Evolutionary conservation across 139 green algal genomes (phyloP), one percentile per base, ranked within the genome.

Genomic region (Yamagishiella unicocca): DNA sequence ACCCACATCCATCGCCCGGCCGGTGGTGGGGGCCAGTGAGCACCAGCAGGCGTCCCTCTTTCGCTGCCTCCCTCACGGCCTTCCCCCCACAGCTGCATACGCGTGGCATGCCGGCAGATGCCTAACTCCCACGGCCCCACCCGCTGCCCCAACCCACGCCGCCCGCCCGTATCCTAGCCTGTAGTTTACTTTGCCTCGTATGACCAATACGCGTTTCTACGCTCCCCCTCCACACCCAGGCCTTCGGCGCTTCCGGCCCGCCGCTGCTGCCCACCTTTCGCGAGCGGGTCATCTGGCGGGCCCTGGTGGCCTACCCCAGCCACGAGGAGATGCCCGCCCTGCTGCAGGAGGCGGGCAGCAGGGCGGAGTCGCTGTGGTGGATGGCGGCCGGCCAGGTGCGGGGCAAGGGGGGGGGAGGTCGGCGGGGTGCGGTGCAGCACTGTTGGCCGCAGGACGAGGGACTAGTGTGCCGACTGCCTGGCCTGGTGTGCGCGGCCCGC

Each of bases 261-360:
- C 71, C 71, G 38, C 71, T 79, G 71, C 71, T 62, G 42, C 71
- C 71, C 71, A 19, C 46, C 14, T 45, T 17, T n/a, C 73, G 46
- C 27, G 46, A 31, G 31, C 43, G 33, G 74, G 35, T 82, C 31
- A 46, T 82, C 19, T 82, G 74, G 74, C 74, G 74, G 17, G 74
- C 74, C 19, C 74, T 82, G 74, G 74, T 82, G 46, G 14, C 12
- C n/a, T 82, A 82, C 46, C 7, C 9, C 8, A 17, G 33, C 19
- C 29, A 2, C 4, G 46, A 31, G 17, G 7, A 46, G 31, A 61
- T 82, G 74, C 72, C 72, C 7, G 43, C 9, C 43, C 72, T 80
- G 72, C 72, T 80, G 72, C 43, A 29, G 43, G 27, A 76, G 68
- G 37, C 37, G 68, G 68, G 43, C 38, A 5, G 25, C 27, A 27